Evolutionary conservation across 2,329 filamentous ascomycete species (phyloP).

Genomic region (Ophiostoma pallidulum): DNA sequence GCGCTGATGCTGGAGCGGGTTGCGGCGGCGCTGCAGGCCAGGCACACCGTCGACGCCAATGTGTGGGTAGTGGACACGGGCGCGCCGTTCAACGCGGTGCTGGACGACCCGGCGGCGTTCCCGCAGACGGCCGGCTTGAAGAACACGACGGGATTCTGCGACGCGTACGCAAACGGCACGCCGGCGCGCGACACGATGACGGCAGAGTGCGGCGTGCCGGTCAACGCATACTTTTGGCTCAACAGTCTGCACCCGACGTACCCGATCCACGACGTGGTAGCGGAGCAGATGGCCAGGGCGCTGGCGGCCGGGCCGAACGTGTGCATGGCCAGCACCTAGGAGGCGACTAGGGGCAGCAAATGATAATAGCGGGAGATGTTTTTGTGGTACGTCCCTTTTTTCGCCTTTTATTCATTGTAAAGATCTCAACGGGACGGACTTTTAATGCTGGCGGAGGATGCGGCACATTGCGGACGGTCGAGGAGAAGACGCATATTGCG

Average conservation of each 20-base stretch:
- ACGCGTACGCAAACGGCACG: constrained; percentile 41
- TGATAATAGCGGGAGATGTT: too few species aligned
- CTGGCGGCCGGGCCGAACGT: constrained; percentile 31
- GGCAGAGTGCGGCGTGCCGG: constrained; percentile 40
- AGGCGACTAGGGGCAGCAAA: too few species aligned
- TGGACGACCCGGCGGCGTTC: constrained; percentile 32
- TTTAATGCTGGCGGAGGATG: too few species aligned
- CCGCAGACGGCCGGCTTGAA: constrained; percentile 40
- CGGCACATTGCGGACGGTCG: too few species aligned
- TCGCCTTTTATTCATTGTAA: too few species aligned
- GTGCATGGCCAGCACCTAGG: constrained; percentile 18
- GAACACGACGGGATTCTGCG: constrained; percentile 48
- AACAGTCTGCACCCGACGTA: constrained; percentile 56
- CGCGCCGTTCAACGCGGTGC: constrained; percentile 31
- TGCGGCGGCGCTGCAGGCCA: constrained; percentile 1
- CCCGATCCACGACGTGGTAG: constrained; percentile 51
- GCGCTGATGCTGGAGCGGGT: not conserved
- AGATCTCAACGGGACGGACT: too few species aligned
- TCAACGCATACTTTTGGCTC: constrained; percentile 57
- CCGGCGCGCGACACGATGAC: constrained; percentile 30
- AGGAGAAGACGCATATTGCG: too few species aligned
- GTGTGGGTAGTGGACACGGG: constrained; percentile 31
- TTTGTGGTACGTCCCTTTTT: too few species aligned
- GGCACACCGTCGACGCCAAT: constrained; percentile 9
- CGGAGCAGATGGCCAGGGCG: constrained; percentile 35